Conservation (phyloP, 257 asterid species). For the Cynanchum wilfordii region DNA sequence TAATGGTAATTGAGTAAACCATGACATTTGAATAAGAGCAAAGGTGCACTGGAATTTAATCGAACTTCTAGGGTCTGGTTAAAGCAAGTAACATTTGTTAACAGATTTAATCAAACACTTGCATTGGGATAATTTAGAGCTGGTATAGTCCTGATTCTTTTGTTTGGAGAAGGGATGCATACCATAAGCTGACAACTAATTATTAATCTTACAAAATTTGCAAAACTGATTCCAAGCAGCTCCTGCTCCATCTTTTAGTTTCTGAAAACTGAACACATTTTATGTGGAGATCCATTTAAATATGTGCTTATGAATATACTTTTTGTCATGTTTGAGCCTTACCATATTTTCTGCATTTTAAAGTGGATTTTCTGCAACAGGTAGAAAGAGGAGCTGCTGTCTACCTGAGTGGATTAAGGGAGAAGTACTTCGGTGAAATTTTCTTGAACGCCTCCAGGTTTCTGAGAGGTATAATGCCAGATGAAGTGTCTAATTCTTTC, state of each 20-base stretch:
- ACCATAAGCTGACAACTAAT: neutral
- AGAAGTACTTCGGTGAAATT: conserved; percentile 90
- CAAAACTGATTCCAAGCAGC: neutral
- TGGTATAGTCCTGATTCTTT: neutral
- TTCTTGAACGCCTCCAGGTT: conserved; percentile 73
- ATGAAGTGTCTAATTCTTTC: conserved; percentile 36
- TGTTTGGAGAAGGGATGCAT: conserved; percentile 4
- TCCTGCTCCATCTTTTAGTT: neutral
- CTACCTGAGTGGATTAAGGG: conserved; percentile 89
- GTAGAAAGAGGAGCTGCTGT: conserved; percentile 83
- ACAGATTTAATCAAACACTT: neutral
- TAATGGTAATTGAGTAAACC: conserved; percentile 56
- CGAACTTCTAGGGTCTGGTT: neutral
- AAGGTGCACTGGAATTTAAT: neutral
- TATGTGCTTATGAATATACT: neutral
- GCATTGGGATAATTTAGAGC: neutral
- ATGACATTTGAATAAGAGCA: neutral
- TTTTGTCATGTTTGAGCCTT: neutral
- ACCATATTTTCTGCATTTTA: conserved; percentile 19
- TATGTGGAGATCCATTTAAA: neutral
- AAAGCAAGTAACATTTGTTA: neutral
- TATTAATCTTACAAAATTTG: neutral
- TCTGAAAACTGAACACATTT: neutral
- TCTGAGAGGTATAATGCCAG: conserved; percentile 46
- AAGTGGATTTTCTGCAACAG: conserved; percentile 42